A percentile compares a stretch with the other conserved stretches of the same genome.
Conservation (phyloP, 805 yeast species). For the Candida corydali region DNA sequence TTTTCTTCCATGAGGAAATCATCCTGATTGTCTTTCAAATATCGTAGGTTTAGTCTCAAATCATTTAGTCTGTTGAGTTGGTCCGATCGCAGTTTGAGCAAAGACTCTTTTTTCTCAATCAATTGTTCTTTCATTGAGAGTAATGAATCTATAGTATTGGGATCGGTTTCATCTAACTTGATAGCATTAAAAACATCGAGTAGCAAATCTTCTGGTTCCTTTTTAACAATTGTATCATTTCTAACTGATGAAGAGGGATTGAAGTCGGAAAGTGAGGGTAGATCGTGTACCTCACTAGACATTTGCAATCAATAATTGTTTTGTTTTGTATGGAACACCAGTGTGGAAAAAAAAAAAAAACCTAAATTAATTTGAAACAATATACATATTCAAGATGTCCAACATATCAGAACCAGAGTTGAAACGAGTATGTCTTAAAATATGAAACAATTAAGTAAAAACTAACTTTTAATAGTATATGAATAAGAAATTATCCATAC, state of each 20-base stretch:
- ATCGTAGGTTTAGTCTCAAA: constrained; percentile 10
- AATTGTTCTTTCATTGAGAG: constrained; percentile 5
- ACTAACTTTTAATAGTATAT: constrained; percentile 49
- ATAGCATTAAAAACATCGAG: neutral
- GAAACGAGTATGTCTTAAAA: constrained; percentile 40
- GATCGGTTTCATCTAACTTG: neutral
- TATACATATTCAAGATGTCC: neutral
- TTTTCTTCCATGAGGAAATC: constrained; percentile 11
- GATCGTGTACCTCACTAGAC: constrained; percentile 1
- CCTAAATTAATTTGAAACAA: no score
- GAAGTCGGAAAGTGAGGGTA: neutral
- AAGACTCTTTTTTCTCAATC: constrained; percentile 3
- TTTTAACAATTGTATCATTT: constrained; percentile 8
- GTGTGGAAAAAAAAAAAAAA: constrained; percentile 1
- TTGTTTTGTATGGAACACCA: neutral
- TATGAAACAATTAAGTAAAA: neutral
- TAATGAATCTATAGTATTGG: constrained; percentile 1
- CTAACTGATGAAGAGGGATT: neutral
- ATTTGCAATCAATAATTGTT: neutral
- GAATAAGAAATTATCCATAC: constrained; percentile 70
- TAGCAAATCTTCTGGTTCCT: constrained; percentile 10
- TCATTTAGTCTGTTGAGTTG: constrained; percentile 3
- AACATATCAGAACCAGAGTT: constrained; percentile 57
- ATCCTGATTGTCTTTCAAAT: constrained; percentile 11
- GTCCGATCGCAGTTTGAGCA: constrained; percentile 4